Percentiles rank a stretch among this genome's conserved stretches.
Conservation (phyloP, 768 basidiomycete species). For the Lanmaoa pseudosensibilis region DNA sequence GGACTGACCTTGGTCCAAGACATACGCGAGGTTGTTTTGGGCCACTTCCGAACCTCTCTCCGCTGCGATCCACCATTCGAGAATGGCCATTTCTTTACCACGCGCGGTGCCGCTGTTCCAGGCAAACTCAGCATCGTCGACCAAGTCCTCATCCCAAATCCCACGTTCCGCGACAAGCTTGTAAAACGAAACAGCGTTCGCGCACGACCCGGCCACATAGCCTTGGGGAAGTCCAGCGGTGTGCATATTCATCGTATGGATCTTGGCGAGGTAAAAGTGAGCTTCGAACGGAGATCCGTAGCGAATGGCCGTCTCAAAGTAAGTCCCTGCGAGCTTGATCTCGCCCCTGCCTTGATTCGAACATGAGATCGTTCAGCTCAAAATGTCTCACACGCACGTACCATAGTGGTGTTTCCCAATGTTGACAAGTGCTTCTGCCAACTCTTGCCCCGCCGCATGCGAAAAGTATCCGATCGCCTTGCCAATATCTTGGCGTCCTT, state of each 20-base stretch:
- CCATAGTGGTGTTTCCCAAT: slow-evolving; percentile 78
- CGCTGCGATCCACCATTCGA: slow-evolving; percentile 94
- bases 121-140: slow-evolving; percentile 75
- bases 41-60: slow-evolving; percentile 91
- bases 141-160: slow-evolving; percentile 76
- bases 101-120: slow-evolving; percentile 71
- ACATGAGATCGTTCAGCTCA: slow-evolving; percentile 3
- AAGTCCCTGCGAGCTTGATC: slow-evolving; percentile 57
- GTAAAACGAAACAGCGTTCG: slow-evolving; percentile 89
- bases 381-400: slow-evolving; percentile 29
- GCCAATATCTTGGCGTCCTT: slow-evolving; percentile 63
- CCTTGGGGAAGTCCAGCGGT: slow-evolving; percentile 43
- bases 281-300: slow-evolving; percentile 93
- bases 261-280: slow-evolving; percentile 88
- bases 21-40: slow-evolving; percentile 92
- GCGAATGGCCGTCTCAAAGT: slow-evolving; percentile 83
- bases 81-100: slow-evolving; percentile 79
- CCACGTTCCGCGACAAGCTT: slow-evolving; percentile 93
- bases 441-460: slow-evolving; percentile 80
- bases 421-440: slow-evolving; percentile 91
- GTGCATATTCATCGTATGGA: slow-evolving; percentile 62
- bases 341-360: slow-evolving; percentile 63
- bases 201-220: slow-evolving; percentile 71
- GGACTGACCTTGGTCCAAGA: slow-evolving; percentile 84
- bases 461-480: slow-evolving; percentile 69